Evolutionary conservation across 129 eudicot genomes (phyloP).

Genomic region (Flaveria ramosissima): DNA sequence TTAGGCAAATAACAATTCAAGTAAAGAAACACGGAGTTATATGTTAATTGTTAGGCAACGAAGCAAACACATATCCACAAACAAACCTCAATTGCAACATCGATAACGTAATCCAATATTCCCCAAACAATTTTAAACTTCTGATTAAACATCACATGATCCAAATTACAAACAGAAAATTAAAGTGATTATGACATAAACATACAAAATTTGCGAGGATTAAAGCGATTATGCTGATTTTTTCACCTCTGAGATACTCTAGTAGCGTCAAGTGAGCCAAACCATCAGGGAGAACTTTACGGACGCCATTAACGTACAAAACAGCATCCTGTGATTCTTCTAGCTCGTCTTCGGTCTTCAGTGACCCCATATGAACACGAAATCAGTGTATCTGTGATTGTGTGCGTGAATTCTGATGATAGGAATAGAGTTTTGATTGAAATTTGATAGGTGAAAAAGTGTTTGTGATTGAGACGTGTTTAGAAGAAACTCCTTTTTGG

Average conservation of each 20-base stretch:
- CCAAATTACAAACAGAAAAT: too few species aligned
- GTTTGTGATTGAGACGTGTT: too few species aligned
- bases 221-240: too few species aligned
- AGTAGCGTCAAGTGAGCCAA: constrained; percentile 87
- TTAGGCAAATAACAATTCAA: not conserved
- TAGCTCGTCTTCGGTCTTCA: constrained; percentile 49
- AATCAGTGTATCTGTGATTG: too few species aligned
- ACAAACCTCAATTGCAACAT: not conserved
- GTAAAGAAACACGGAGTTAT: not conserved
- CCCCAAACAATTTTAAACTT: not conserved
- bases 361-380: constrained; percentile 57
- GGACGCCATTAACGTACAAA: constrained; percentile 80
- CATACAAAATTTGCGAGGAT: too few species aligned
- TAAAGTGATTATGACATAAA: too few species aligned
- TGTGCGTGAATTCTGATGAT: too few species aligned
- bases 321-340: constrained; percentile 58
- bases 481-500: too few species aligned
- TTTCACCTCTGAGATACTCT: constrained; percentile 94
- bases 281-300: constrained; percentile 82
- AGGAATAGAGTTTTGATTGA: too few species aligned
- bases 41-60: not conserved
- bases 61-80: not conserved
- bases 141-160: not conserved
- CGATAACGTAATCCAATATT: not conserved
- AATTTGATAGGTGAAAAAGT: too few species aligned